These are phyloP conservation scores for Dioszegia crocea DNA, from an alignment of 768 basidiomycete genomes.

Conservation along the genomic window DNA sequence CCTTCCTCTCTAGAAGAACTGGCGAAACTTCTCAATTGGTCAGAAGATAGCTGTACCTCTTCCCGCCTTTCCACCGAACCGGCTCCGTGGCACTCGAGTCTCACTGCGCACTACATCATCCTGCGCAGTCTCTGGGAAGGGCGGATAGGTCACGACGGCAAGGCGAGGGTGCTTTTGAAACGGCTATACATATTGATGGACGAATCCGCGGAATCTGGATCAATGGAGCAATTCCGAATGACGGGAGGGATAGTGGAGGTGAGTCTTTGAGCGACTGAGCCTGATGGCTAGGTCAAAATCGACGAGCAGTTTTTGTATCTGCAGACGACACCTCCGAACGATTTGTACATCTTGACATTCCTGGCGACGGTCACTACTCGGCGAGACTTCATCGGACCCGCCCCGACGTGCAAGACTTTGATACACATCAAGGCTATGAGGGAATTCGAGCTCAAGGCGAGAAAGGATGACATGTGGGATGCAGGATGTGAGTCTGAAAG, in stretches of 20 bases:
- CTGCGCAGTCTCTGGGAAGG: constrained; percentile 29
- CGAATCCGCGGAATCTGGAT: constrained; percentile 8
- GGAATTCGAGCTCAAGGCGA: constrained; percentile 14
- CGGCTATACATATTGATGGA: constrained; percentile 26
- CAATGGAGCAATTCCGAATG: constrained; percentile 7
- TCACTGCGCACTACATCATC: constrained; percentile 21
- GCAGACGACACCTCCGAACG: constrained; percentile 33
- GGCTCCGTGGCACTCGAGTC: background rate
- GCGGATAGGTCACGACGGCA: constrained; percentile 23
- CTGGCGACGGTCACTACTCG: constrained; percentile 24
- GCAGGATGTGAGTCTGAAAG: constrained; percentile 23
- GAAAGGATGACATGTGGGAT: constrained; percentile 39
- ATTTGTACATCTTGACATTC: constrained; percentile 27
- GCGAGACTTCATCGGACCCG: constrained; percentile 25
- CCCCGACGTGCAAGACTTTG: constrained; percentile 22
- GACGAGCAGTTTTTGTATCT: constrained; percentile 6
- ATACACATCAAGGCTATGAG: constrained; percentile 17
- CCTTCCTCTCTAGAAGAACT: constrained; percentile 7
- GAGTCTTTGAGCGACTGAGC: constrained; percentile 2
- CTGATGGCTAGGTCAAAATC: background rate
- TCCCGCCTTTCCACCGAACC: background rate
- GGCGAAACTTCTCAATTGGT: background rate
- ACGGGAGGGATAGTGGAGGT: constrained; percentile 24
- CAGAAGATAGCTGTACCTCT: constrained; percentile 4
- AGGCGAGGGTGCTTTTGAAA: constrained; percentile 18